Base-by-base conservation (phyloP, 805 yeast genomes). In the Lipomyces orientalis region DNA sequence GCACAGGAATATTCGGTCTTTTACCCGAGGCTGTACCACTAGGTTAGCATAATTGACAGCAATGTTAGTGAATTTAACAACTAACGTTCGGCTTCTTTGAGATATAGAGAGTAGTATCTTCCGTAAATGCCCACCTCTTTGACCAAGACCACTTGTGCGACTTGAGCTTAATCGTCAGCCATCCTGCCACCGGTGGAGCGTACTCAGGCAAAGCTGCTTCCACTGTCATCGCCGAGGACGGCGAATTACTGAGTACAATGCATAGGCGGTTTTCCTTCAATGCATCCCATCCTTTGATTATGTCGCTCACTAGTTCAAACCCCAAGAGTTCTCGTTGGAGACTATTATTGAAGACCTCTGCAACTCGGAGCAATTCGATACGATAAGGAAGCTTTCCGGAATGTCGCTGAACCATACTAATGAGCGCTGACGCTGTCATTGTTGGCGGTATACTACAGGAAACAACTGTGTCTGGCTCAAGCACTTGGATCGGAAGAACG, bases 341-440 rank as follows among this genome's bases (percentile, higher is more conserved):
- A 4, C 43, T 25, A 33, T 62, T 46, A 19, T 16, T 43, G 37
- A 55, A 58, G 8, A 58, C 10, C 29, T 51, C 73, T 57, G 60
- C 73, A 73, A 70, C 67, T 67, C 75, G 76, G 54, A 65, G 37
- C 31, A 57, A 33, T 9, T 52, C 34, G 58, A 49, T 58, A 43
- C 46, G 25, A 60, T 46, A 33, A 29, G 62, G 52, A n/a, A 34
- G 29, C 34, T 39, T 34, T 29, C 56, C 37, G 4, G 56, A 54
- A 29, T 55, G 66, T 29, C 61, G 60, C 22, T 35, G 69, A 9
- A 55, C 64, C 7, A 60, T 37, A 4, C 56, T 57, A 35, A 66
- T 60, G n/a, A 66, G 39, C 46, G 67, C 61, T 10, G 62, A 35
- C 4, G 65, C 63, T 4, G 70, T 64, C 12, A 61, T 64, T 22